Evolutionary conservation across 768 basidiomycete genomes (phyloP), one percentile per base, ranked within the genome.

Genomic region (Termitomyces eurrhizus): DNA sequence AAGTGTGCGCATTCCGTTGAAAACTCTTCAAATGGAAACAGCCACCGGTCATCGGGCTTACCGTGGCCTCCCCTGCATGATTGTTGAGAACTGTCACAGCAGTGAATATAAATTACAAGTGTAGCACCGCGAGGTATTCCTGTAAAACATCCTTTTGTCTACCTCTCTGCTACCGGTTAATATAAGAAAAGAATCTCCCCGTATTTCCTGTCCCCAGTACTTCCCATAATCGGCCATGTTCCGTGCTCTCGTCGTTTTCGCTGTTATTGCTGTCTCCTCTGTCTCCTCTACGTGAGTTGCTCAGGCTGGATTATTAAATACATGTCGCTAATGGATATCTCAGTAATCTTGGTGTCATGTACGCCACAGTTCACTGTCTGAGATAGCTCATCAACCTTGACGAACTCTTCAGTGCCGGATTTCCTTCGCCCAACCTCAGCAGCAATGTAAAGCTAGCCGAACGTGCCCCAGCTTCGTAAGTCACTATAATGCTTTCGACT

Each of bases 211-310:
- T 11, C 36, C 7, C 18, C 5, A 32, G 21, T 24, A 7, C 9
- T 39, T 9, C 33, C 18, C 26, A 13, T 16, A 4, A 41, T n/a
- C 29, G 59, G 49, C 33, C 33, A 63, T 63, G 62, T 54, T 61
- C 51, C 51, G 62, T 32, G 57, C 62, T 61, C 42, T 61, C 26
- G 35, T 63, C 26, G 21, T 60, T 33, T 16, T 61, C 7, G 62
- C 49, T 11, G 42, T 37, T 14, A 29, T 65, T n/a, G 62, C 52
- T 9, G 39, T 54, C 42, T 55, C 62, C 35, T 41, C 62, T 16
- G 62, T 62, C 7, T 59, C 61, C 24, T 59, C 64, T 45, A 49
- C 50, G 63, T 64, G 36, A 48, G 63, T 62, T 18, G 6, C n/a
- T 33, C 14, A 11, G 24, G 2, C 18, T 62, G 6, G 1, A n/a